These are phyloP conservation scores for Oryza australiensis DNA, from an alignment of 176 grass and related monocot genomes.

Conservation along the genomic window DNA sequence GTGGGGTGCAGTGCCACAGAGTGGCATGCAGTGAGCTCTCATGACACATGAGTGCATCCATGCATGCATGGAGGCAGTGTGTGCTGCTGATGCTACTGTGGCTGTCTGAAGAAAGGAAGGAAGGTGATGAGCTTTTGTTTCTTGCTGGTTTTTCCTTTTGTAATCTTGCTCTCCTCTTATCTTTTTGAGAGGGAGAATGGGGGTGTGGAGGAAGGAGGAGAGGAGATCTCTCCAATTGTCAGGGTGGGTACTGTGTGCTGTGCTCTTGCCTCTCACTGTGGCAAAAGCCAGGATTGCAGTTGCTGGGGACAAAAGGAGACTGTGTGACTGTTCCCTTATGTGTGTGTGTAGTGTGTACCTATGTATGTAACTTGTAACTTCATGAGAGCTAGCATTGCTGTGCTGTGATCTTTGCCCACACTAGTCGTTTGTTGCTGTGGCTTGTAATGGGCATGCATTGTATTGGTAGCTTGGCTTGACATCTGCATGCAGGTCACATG, in stretches of 20 bases:
- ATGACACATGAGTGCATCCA: constrained; percentile 44
- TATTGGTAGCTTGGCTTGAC: not conserved
- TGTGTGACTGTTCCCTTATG: not conserved
- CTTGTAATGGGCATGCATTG: constrained; percentile 31
- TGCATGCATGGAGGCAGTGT: constrained; percentile 24
- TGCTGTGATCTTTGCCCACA: constrained; percentile 49
- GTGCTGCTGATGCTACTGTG: constrained; percentile 36
- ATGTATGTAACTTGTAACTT: constrained; percentile 36
- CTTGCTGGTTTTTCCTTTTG: constrained; percentile 49
- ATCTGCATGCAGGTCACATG: constrained; percentile 31
- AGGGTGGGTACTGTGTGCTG: constrained; percentile 41
- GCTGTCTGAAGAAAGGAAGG: constrained; percentile 39
- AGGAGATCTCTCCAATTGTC: constrained; percentile 57
- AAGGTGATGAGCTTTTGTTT: constrained; percentile 52
- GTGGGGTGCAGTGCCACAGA: constrained; percentile 31
- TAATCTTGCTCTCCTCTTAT: constrained; percentile 32
- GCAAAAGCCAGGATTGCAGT: constrained; percentile 39
- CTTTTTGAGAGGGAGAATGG: constrained; percentile 32
- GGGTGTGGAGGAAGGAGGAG: constrained; percentile 28
- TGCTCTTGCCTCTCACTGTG: constrained; percentile 35
- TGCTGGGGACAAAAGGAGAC: constrained; percentile 49
- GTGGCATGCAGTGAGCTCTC: constrained; percentile 48
- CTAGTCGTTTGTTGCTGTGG: constrained; percentile 44
- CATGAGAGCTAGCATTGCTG: constrained; percentile 18
- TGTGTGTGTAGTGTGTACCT: constrained; percentile 7